These are phyloP conservation scores for Fusarium sp. DNA, from an alignment of 2,329 filamentous ascomycete species.

Conservation along the genomic window DNA sequence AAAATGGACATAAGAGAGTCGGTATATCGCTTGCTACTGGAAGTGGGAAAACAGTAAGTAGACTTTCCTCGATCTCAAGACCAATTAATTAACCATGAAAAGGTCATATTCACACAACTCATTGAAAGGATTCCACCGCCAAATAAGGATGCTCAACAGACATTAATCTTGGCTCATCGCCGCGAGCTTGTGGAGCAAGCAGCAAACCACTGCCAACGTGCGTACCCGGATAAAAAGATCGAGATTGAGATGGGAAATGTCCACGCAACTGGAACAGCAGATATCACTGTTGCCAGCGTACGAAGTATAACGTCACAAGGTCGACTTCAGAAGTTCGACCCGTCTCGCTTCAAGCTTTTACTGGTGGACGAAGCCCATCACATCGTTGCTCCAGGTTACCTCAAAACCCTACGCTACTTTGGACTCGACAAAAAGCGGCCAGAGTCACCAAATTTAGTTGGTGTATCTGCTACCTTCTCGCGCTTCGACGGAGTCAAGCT, in stretches of 20 bases:
- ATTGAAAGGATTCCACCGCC: conserved; percentile 77
- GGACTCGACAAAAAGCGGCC: conserved; percentile 64
- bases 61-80: background rate
- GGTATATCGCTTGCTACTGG: conserved; percentile 90
- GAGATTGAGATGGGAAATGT: conserved; percentile 91
- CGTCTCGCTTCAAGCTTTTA: conserved; percentile 83
- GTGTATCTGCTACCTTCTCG: conserved; percentile 85
- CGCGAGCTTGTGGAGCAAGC: conserved; percentile 96
- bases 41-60: conserved; percentile 82
- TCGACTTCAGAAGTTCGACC: conserved; percentile 85
- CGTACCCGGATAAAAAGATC: conserved; percentile 83
- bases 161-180: conserved; percentile 91
- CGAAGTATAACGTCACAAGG: conserved; percentile 82
- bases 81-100: conserved; percentile 15
- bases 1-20: conserved; percentile 78
- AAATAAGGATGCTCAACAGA: conserved; percentile 70
- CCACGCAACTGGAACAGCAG: conserved; percentile 81
- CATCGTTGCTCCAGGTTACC: conserved; percentile 86
- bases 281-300: conserved; percentile 94
- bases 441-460: conserved; percentile 75
- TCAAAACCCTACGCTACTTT: conserved; percentile 82
- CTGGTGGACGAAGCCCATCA: conserved; percentile 98
- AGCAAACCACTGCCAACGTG: conserved; percentile 80
- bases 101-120: conserved; percentile 96
- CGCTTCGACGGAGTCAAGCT: conserved; percentile 86